These are phyloP conservation scores for Diaporthe eres DNA, from an alignment of 2,329 filamentous ascomycete species.

Conservation along the genomic window DNA sequence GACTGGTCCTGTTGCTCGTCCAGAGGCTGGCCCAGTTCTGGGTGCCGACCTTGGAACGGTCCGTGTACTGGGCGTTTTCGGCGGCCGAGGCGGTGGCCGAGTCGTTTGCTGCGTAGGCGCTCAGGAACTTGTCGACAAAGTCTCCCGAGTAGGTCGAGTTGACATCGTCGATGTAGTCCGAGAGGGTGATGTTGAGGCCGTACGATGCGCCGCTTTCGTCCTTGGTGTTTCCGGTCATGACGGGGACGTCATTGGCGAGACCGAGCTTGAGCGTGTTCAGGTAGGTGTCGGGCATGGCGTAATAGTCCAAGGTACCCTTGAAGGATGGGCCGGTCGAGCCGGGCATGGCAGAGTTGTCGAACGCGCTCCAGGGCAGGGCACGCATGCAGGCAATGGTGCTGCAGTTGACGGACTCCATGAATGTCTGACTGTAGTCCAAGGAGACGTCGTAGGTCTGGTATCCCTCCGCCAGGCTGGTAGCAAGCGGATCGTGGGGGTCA, in stretches of 20 bases:
- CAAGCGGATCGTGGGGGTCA: conserved; percentile 47
- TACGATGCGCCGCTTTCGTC: conserved; percentile 49
- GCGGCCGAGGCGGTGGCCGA: conserved; percentile 43
- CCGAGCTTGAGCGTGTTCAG: conserved; percentile 45
- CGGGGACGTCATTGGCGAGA: conserved; percentile 47
- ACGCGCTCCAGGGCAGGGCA: conserved; percentile 37
- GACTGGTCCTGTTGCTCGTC: conserved; percentile 33
- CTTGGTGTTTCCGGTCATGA: conserved; percentile 50
- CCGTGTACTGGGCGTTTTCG: conserved; percentile 46
- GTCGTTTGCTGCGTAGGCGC: conserved; percentile 45
- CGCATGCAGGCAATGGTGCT: conserved; percentile 44
- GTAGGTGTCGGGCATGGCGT: conserved; percentile 48
- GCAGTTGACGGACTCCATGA: conserved; percentile 42
- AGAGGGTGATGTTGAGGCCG: conserved; percentile 45
- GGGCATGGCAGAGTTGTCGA: conserved; percentile 38
- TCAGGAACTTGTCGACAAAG: conserved; percentile 39
- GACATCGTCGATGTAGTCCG: conserved; percentile 44
- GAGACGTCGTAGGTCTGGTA: conserved; percentile 42
- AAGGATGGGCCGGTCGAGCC: conserved; percentile 35
- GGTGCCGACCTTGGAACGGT: conserved; percentile 48
- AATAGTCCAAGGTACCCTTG: conserved; percentile 40
- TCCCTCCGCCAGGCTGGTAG: conserved; percentile 43
- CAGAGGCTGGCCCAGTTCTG: conserved; percentile 46
- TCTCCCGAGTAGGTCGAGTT: conserved; percentile 44
- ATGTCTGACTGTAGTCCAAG: conserved; percentile 37